Conservation (phyloP, 2,329 filamentous ascomycete genomes). For the Monosporascus sp. region DNA sequence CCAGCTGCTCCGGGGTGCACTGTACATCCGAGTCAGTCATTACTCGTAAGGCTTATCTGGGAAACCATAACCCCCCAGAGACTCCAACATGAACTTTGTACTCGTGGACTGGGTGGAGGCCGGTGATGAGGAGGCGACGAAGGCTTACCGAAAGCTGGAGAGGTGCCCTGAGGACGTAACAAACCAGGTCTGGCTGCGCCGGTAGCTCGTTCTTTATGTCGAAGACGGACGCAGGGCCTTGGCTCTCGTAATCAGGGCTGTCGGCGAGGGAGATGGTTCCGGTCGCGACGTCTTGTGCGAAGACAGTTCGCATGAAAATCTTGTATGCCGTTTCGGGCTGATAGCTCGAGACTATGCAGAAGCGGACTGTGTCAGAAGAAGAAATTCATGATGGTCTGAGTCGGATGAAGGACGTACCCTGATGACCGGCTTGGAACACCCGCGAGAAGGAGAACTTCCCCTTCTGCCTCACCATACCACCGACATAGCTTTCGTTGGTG, state of each 20-base stretch:
- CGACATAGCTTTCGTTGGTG: conserved; percentile 33
- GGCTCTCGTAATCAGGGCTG: conserved; percentile 2
- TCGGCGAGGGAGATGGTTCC: conserved; percentile 33
- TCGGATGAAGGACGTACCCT: conserved; percentile 6
- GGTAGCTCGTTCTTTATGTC: conserved; percentile 6
- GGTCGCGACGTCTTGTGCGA: conserved; percentile 45
- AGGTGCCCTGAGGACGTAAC: conserved; percentile 3
- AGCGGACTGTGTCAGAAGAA: background rate
- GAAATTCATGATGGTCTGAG: background rate
- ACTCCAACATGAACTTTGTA: background rate
- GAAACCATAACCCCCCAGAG: too few relatives aligned
- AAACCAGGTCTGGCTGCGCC: background rate
- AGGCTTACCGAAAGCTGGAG: background rate
- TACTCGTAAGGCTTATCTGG: too few relatives aligned
- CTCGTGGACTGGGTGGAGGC: background rate
- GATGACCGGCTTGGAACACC: conserved; percentile 39
- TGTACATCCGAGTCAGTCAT: background rate
- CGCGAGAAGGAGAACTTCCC: conserved; percentile 41
- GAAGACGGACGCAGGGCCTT: conserved; percentile 8
- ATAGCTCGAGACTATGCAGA: conserved; percentile 34
- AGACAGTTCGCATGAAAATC: conserved; percentile 43
- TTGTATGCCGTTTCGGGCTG: conserved; percentile 43
- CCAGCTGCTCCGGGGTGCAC: conserved; percentile 3
- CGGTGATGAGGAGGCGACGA: too few relatives aligned
- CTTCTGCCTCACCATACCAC: conserved; percentile 38